Evolutionary conservation across 2,329 filamentous ascomycete genomes (phyloP), one percentile per base, ranked within the genome.

Genomic region (Didymella segeticola): DNA sequence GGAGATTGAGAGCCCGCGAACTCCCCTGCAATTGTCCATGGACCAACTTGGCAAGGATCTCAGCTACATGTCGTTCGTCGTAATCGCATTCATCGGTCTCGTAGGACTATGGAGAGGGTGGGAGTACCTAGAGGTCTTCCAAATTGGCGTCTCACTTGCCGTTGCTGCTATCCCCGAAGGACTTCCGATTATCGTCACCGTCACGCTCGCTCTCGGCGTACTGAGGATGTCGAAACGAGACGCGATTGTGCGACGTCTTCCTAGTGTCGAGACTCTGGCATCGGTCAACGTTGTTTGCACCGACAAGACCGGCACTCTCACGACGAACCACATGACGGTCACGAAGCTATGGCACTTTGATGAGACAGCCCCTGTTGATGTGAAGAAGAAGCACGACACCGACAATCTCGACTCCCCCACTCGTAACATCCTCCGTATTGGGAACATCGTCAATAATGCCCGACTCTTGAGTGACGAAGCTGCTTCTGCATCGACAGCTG

Each of bases 261-360:
- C 96, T 19, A 98, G 95, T 75, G 96, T 99, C 8, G 95, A 99
- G 74, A 99, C 95, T 0, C 79, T 99, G 5, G 96, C 96, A 8
- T 97, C 93, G n/a, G 95, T 99, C 54, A 99, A 98, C 68, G 93
- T 99, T n/a, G 91, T 99, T 6, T 99, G 96, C 79, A 97, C 92
- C 63, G 95, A 99, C 80, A 99, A 99, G 79, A 99, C 95, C 36
- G 88, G 93, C 26, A 99, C 95, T 1, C 79, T 99, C 56, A 99
- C 95, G 0, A 92, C 93, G 71, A 99, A 98, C 71, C 95, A 99
- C 72, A 98, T 99, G 95, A 96, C 95, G 1, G 92, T 92, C 0
- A 93, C 92, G 14, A 96, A 95, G 70, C 87, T 99, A 80, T 99
- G 95, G 95, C 90, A 93, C 72, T 96, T 96, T 73, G 91, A 92